phyloP scores from a whole-genome alignment of 208 protist species.

The Acanthamoeba divionensis region DNA sequence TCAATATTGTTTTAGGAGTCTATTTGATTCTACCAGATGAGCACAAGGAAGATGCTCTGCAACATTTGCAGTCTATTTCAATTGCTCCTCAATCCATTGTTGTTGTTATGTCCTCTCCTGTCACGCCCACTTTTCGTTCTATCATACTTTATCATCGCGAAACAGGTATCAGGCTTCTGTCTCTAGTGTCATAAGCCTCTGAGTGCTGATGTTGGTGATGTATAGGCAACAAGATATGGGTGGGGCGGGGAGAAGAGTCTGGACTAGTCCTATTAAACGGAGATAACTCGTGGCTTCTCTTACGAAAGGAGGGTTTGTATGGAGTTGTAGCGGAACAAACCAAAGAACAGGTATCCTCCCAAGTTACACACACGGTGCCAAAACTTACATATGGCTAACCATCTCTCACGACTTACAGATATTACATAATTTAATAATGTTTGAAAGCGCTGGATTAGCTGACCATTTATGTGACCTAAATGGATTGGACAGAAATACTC shows the following conservation, averaged over 20 bases:
- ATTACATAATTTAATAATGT: neutral
- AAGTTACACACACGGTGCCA: slow-evolving; percentile 1
- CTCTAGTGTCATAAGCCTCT: too few relatives aligned
- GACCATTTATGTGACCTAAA: slow-evolving; percentile 24
- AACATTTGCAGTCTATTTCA: too few relatives aligned
- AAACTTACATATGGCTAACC: neutral
- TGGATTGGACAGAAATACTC: neutral
- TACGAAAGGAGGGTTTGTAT: neutral
- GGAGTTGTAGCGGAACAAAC: neutral
- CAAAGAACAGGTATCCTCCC: neutral
- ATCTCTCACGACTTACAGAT: neutral
- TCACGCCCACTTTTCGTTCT: too few relatives aligned
- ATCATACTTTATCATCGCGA: too few relatives aligned
- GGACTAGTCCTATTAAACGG: neutral
- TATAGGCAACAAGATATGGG: neutral
- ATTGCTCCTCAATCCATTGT: too few relatives aligned
- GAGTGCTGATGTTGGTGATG: too few relatives aligned
- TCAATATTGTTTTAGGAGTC: too few relatives aligned
- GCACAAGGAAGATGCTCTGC: too few relatives aligned
- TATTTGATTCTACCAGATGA: too few relatives aligned
- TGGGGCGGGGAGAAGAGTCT: slow-evolving; percentile 28
- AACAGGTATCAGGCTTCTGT: too few relatives aligned
- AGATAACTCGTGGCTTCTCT: neutral
- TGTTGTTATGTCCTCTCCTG: too few relatives aligned
- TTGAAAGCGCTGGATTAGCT: neutral